A percentile compares a stretch with the other conserved stretches of the same genome.
These are phyloP conservation scores for Trametes sanguinea DNA, from an alignment of 768 basidiomycete genomes.

Conservation along the genomic window DNA sequence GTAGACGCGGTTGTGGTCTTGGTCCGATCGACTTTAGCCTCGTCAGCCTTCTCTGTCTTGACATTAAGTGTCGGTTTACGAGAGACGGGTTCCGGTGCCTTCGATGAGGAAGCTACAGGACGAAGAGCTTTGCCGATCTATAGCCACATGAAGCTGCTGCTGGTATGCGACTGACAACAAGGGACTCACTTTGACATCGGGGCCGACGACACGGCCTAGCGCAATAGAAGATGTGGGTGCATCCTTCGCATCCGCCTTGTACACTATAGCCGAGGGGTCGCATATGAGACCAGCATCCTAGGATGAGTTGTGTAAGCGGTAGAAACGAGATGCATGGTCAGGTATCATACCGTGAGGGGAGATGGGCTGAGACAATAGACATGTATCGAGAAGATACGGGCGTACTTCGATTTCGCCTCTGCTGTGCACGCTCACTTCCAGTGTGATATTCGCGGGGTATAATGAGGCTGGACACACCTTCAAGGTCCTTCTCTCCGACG, in stretches of 20 bases:
- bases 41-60: constrained; percentile 6
- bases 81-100: constrained; percentile 12
- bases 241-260: constrained; percentile 35
- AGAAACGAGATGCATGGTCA: background rate
- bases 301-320: background rate
- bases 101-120: constrained; percentile 19
- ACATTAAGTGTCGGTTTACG: constrained; percentile 19
- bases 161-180: no score
- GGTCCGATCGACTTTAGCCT: background rate
- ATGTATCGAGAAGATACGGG: constrained; percentile 54
- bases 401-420: constrained; percentile 59
- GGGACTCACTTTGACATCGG: constrained; percentile 30
- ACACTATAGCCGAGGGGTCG: constrained; percentile 35
- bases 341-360: constrained; percentile 51
- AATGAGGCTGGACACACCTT: constrained; percentile 45
- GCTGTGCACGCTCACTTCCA: background rate
- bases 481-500: constrained; percentile 63
- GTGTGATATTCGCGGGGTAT: background rate
- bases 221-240: constrained; percentile 20
- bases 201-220: constrained; percentile 32
- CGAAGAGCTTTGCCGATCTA: constrained; percentile 26
- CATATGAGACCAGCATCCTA: constrained; percentile 51
- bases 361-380: constrained; percentile 75
- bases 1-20: background rate
- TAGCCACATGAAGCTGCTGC: background rate